These are phyloP conservation scores for Brassica napus DNA, from an alignment of 345 rosid species.

Conservation along the genomic window Da-Ae NC_063451.1:929501-930000, in stretches of 20 bases:
- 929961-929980: conserved; percentile 54
- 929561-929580: conserved; percentile 86
- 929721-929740: conserved; percentile 67
- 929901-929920: conserved; percentile 35
- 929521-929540: conserved; percentile 46
- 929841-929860: neutral
- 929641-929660: conserved; percentile 44
- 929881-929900: conserved; percentile 8
- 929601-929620: conserved; percentile 71
- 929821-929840: neutral
- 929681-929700: neutral
- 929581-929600: conserved; percentile 69
- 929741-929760: conserved; percentile 67
- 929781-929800: conserved; percentile 67
- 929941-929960: conserved; percentile 49
- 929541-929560: conserved; percentile 86
- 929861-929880: neutral
- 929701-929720: conserved; percentile 50
- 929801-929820: conserved; percentile 93
- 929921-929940: conserved; percentile 52
- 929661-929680: neutral
- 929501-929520: conserved; percentile 59
- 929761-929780: conserved; percentile 71
- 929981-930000: conserved; percentile 64
- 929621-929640: conserved; percentile 70